Conservation (phyloP, 1,139 yeast genomes). For the Hyphopichia wangnamkhiaoensis region DNA sequence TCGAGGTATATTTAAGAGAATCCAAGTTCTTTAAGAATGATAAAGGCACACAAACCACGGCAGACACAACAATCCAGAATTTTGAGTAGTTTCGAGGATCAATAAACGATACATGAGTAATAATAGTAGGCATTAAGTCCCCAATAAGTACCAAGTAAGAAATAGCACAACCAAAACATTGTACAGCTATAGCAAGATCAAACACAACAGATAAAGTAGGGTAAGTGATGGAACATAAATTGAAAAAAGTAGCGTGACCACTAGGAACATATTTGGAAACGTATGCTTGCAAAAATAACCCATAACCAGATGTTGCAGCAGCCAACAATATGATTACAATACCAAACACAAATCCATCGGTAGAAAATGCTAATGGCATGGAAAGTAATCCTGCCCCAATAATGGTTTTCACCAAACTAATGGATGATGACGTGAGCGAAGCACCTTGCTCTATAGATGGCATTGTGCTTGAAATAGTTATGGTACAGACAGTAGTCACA, state of each 20-base stretch:
- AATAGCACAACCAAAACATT: conserved; percentile 60
- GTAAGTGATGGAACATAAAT: conserved; percentile 78
- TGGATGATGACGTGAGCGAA: conserved; percentile 48
- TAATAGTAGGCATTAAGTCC: conserved; percentile 46
- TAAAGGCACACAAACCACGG: conserved; percentile 40
- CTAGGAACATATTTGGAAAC: conserved; percentile 67
- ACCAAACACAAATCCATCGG: conserved; percentile 83
- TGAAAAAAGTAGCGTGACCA: conserved; percentile 84
- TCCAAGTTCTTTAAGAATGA: conserved; percentile 46
- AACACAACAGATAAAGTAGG: conserved; percentile 81
- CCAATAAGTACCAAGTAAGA: conserved; percentile 49
- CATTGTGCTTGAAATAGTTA: no score
- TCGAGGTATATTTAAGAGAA: conserved; percentile 45
- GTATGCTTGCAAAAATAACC: conserved; percentile 76
- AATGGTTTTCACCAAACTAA: conserved; percentile 69
- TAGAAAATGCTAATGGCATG: conserved; percentile 83
- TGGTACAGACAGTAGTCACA: no score
- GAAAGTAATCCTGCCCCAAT: conserved; percentile 93
- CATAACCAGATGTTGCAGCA: conserved; percentile 76
- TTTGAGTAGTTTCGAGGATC: conserved; percentile 22
- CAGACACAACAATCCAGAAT: conserved; percentile 42
- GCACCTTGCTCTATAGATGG: conserved; percentile 20
- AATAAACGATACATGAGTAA: conserved; percentile 24
- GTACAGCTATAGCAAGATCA: conserved; percentile 85
- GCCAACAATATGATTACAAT: conserved; percentile 64